Percentiles rank a stretch among this genome's conserved stretches.
phyloP scores from a whole-genome alignment of 2,329 filamentous ascomycete species.

The Pseudopithomyces maydicus region DNA sequence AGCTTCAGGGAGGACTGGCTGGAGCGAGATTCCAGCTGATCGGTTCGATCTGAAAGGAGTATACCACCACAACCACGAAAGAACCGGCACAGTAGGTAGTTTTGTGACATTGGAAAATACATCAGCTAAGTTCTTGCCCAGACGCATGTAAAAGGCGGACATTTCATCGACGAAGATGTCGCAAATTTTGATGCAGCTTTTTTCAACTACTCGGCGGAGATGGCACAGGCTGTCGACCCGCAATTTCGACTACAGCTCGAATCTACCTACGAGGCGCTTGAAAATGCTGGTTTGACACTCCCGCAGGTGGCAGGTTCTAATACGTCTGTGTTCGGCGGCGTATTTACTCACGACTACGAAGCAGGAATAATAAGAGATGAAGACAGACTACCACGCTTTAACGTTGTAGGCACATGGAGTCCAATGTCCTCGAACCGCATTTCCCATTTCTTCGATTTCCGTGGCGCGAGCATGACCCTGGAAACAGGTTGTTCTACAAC shows the following conservation, averaged over 20 bases:
- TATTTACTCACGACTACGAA: slow-evolving; percentile 19
- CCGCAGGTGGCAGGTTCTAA: slow-evolving; percentile 5
- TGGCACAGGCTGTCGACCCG: slow-evolving; percentile 26
- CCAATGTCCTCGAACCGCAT: slow-evolving; percentile 42
- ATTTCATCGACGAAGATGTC: slow-evolving; percentile 19
- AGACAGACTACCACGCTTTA: slow-evolving; percentile 1
- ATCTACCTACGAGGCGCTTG: slow-evolving; percentile 20
- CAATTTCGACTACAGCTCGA: slow-evolving; percentile 29
- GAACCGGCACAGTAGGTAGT: not conserved
- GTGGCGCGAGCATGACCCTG: slow-evolving; percentile 40
- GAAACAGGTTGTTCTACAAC: slow-evolving; percentile 44
- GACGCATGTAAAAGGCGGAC: slow-evolving; percentile 11
- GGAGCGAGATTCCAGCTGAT: slow-evolving; percentile 27
- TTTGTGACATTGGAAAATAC: not conserved
- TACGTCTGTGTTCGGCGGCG: slow-evolving; percentile 15
- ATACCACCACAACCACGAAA: slow-evolving; percentile 9
- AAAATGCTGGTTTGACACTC: slow-evolving; percentile 10
- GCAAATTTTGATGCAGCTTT: slow-evolving; percentile 22
- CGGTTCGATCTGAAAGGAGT: slow-evolving; percentile 38
- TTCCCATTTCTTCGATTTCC: slow-evolving; percentile 41
- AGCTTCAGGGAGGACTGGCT: slow-evolving; percentile 29
- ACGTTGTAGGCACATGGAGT: slow-evolving; percentile 4
- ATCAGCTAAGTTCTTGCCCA: not conserved
- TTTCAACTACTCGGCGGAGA: slow-evolving; percentile 19
- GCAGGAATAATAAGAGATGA: slow-evolving; percentile 6